These are phyloP conservation scores for Terana coerulea DNA, from an alignment of 768 basidiomycete genomes.

Conservation along the genomic window DNA sequence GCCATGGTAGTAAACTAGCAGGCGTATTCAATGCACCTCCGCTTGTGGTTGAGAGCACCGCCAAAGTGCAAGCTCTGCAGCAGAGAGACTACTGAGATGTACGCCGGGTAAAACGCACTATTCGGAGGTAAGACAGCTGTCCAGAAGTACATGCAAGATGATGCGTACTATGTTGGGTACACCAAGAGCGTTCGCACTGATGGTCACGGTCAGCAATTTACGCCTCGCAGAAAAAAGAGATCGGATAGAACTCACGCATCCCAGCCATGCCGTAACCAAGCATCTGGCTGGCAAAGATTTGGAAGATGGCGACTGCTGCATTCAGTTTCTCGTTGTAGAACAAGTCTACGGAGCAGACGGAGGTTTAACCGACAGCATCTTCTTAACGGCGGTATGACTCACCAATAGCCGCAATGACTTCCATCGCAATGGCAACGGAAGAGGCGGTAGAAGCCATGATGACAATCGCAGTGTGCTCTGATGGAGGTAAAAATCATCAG, in stretches of 20 bases:
- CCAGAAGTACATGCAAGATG: background rate
- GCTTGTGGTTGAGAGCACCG: conserved; percentile 46
- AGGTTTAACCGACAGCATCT: background rate
- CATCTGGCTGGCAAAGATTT: conserved; percentile 49
- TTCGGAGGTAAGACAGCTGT: background rate
- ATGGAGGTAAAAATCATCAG: conserved; percentile 6
- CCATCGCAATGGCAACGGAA: conserved; percentile 53
- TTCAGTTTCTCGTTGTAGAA: conserved; percentile 50
- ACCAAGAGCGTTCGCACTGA: conserved; percentile 46
- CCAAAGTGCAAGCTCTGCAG: conserved; percentile 52
- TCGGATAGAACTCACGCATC: conserved; percentile 18
- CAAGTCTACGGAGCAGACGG: conserved; percentile 31
- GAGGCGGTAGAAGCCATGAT: conserved; percentile 60
- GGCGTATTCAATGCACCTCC: no score
- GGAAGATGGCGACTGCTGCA: conserved; percentile 49
- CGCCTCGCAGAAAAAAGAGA: background rate
- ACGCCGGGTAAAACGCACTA: conserved; percentile 46
- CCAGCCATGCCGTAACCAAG: conserved; percentile 31
- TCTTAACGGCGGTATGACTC: conserved; percentile 9
- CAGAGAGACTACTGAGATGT: conserved; percentile 49
- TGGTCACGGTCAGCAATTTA: conserved; percentile 1
- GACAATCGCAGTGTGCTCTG: conserved; percentile 59
- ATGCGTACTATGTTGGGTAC: conserved; percentile 46
- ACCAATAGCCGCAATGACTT: conserved; percentile 55
- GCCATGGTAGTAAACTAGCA: background rate